phyloP scores from a whole-genome alignment of 1,139 yeast species.

The Eremothecium gossypii region DNA sequence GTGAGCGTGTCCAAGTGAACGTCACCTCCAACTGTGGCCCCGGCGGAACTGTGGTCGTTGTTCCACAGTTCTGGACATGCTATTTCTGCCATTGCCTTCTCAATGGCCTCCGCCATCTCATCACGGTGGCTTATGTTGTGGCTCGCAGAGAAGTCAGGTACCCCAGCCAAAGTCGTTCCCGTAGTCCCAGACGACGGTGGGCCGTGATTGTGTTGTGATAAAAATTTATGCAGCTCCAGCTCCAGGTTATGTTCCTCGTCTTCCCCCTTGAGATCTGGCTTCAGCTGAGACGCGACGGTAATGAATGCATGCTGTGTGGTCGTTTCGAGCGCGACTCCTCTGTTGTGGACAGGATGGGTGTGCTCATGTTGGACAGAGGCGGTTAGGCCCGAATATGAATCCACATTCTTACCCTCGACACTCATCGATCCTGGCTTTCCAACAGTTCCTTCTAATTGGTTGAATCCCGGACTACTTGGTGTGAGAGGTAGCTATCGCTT shows the following conservation, averaged over 20 bases:
- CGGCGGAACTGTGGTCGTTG: slow-evolving; percentile 7
- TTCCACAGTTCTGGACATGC: slow-evolving; percentile 10
- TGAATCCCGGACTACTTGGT: no score
- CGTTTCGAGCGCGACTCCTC: background rate
- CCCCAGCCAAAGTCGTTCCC: no score
- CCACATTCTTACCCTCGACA: background rate
- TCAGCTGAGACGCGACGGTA: background rate
- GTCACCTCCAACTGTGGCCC: slow-evolving; percentile 7
- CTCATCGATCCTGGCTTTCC: background rate
- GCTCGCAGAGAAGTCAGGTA: no score
- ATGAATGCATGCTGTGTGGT: background rate
- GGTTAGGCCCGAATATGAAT: background rate
- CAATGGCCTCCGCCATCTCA: slow-evolving; percentile 16
- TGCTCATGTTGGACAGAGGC: background rate
- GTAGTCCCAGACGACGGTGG: background rate
- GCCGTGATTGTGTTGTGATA: slow-evolving; percentile 12
- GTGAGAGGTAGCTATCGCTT: no score
- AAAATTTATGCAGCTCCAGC: slow-evolving; percentile 16
- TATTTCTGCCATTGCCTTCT: slow-evolving; percentile 13
- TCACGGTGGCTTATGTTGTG: slow-evolving; percentile 4
- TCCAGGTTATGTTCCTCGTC: slow-evolving; percentile 13
- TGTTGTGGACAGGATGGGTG: background rate
- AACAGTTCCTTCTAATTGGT: no score
- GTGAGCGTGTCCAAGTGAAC: slow-evolving; percentile 17
- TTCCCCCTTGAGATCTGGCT: background rate